Base-by-base conservation (phyloP, 345 rosid species). In the Citrus hindsii region DNA sequence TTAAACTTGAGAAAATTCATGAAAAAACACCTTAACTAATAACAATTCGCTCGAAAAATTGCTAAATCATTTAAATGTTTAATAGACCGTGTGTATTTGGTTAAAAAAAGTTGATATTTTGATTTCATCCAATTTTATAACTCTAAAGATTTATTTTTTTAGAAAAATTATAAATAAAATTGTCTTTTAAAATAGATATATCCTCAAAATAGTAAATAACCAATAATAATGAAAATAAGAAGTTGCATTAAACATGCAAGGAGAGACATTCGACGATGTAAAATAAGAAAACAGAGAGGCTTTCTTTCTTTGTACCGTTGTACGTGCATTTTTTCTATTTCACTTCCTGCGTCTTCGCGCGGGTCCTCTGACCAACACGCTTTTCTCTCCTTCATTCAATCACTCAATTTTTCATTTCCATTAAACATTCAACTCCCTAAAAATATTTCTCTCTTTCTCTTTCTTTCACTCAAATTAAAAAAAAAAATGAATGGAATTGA, bases 331-430 rank as follows among this genome's bases (percentile, higher is more conserved):
- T 40, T 37, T 37, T 67, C 63, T 38, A 67, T 71, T 71, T 55
- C 69, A 14, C 42, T 32, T 76, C 73, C 83, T 69, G 79, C 32
- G 74, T 78, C 83, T 79, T 82, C 83, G 83, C 83, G 83, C 83
- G 83, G 67, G 60, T 82, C 77, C 84, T 84, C 78, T 33, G 42
- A 81, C 84, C 85, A 80, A 35, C 77, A 82, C 87, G 85, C 87
- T 67, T 86, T 84, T 86, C 82, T 83, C 85, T 86, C 88, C 53
- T 60, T 28, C 76, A 69, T 73, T 68, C 79, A 71, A 67, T 66
- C 76, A 69, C 53, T 55, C 18, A 42, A 48, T 13, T 62, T 66
- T 35, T 35, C 70, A 9, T 69, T 38, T 69, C 55, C 74, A 76
- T 69, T 56, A 21, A 46, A 60, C 75, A 48, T 46, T 24, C 9